phyloP scores from a whole-genome alignment of 805 yeast species.

The Metschnikowia arizonensis region DNA sequence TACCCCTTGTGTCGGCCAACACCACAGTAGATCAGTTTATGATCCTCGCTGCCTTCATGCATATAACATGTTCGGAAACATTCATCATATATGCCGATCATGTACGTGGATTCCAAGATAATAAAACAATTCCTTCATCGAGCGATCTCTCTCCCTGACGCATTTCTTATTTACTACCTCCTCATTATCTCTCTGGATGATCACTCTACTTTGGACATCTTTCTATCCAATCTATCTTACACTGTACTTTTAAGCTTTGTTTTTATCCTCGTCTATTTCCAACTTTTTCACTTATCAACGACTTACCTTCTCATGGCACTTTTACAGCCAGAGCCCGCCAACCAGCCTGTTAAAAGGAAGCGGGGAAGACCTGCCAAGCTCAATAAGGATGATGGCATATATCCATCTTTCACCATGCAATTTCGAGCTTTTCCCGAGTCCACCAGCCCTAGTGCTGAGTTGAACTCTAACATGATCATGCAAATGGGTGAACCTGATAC shows the following conservation, averaged over 20 bases:
- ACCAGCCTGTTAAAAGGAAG: constrained; percentile 31
- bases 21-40: neutral
- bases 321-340: neutral
- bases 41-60: constrained; percentile 1
- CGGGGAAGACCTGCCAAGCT: constrained; percentile 47
- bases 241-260: neutral
- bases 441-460: constrained; percentile 37
- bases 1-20: neutral
- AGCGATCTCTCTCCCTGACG: neutral
- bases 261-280: neutral
- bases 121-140: neutral
- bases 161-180: neutral
- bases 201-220: neutral
- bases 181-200: neutral
- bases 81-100: constrained; percentile 5
- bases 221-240: neutral
- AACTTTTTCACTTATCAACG: neutral
- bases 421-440: constrained; percentile 36
- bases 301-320: neutral
- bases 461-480: constrained; percentile 34
- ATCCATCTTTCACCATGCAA: constrained; percentile 37
- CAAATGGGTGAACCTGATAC: constrained; percentile 41
- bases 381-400: constrained; percentile 30
- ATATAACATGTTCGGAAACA: neutral
- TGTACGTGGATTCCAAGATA: neutral